Conservation (phyloP, 2,329 filamentous ascomycete species). For the Golovinomyces cichoracearum region DNA sequence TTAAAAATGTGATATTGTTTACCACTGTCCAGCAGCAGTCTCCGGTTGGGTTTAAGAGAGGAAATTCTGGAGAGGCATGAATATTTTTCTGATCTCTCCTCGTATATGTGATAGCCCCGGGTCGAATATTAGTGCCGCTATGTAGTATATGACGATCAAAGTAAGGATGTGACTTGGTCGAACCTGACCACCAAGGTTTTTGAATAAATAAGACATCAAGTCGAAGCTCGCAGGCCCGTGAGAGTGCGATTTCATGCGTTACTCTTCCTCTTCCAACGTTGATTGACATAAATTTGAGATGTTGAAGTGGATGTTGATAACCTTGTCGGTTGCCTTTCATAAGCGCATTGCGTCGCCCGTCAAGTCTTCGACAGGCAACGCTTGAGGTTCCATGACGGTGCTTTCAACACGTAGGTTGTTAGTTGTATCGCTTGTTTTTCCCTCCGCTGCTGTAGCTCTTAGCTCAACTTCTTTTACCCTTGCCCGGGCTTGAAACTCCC, state of each 20-base stretch:
- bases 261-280: background rate
- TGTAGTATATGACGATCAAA: background rate
- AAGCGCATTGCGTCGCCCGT: too few species aligned
- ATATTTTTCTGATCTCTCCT: background rate
- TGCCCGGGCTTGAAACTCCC: background rate
- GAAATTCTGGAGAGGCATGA: background rate
- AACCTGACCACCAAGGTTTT: background rate
- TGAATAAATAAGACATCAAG: background rate
- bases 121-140: background rate
- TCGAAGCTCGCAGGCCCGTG: background rate
- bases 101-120: background rate
- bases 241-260: background rate
- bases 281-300: background rate
- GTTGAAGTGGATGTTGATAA: background rate
- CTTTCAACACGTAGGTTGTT: too few species aligned
- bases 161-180: background rate
- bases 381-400: too few species aligned
- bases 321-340: background rate
- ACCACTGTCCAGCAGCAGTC: background rate
- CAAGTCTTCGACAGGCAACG: too few species aligned
- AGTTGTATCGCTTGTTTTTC: too few species aligned
- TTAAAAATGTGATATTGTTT: background rate
- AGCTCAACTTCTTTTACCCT: background rate
- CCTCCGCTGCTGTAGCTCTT: background rate
- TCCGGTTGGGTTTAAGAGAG: background rate